phyloP scores from a whole-genome alignment of 2,329 filamentous ascomycete genomes.

The Cordyceps javanica region DNA sequence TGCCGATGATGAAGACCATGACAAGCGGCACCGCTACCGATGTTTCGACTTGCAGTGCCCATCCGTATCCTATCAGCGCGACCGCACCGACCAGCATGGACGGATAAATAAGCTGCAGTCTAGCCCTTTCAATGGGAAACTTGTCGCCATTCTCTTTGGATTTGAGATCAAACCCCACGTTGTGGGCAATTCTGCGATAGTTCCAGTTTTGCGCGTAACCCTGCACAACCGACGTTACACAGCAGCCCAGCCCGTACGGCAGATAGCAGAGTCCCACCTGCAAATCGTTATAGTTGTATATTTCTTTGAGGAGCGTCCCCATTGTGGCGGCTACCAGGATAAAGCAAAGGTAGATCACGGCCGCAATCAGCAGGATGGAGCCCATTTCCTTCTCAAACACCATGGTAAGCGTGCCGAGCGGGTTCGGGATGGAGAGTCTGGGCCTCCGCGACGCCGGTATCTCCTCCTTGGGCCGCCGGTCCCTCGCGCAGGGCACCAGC shows the following conservation, averaged over 20 bases:
- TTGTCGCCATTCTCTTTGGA: slow-evolving; percentile 45
- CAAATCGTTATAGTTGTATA: slow-evolving; percentile 46
- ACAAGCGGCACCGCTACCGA: slow-evolving; percentile 50
- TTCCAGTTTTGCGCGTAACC: slow-evolving; percentile 61
- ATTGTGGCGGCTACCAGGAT: slow-evolving; percentile 48
- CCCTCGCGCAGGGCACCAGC: slow-evolving; percentile 41
- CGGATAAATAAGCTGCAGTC: slow-evolving; percentile 49
- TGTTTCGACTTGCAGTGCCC: slow-evolving; percentile 46
- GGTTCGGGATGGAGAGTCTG: slow-evolving; percentile 49
- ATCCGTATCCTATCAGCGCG: slow-evolving; percentile 50
- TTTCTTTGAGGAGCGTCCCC: slow-evolving; percentile 43
- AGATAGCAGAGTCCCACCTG: slow-evolving; percentile 50
- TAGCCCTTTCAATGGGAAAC: slow-evolving; percentile 50
- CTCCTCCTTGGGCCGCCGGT: slow-evolving; percentile 26
- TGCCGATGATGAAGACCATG: slow-evolving; percentile 50
- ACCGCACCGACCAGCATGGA: slow-evolving; percentile 48
- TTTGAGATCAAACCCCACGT: slow-evolving; percentile 55
- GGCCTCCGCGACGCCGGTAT: slow-evolving; percentile 29
- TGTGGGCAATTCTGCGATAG: slow-evolving; percentile 60
- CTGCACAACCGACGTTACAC: slow-evolving; percentile 41
- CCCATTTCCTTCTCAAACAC: slow-evolving; percentile 53
- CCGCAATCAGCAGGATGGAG: slow-evolving; percentile 46
- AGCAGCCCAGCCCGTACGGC: slow-evolving; percentile 47
- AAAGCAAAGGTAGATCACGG: slow-evolving; percentile 50
- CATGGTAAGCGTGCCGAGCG: slow-evolving; percentile 47